These are phyloP conservation scores for Tricharina praecox DNA, from an alignment of 495 filamentous ascomycete species.

Conservation along the genomic window DNA sequence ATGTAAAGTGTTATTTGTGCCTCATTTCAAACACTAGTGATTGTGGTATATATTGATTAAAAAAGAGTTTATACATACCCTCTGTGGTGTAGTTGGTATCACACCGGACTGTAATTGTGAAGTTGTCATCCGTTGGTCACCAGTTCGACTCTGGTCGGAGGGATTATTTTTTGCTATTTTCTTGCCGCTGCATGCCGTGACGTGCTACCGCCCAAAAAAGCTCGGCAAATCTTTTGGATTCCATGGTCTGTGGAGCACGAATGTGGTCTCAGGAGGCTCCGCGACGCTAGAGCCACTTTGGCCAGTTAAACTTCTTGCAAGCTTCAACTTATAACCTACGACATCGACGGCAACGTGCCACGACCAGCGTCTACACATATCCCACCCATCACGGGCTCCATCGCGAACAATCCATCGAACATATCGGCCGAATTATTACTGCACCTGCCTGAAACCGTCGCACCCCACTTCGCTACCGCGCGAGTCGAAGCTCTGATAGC, in stretches of 20 bases:
- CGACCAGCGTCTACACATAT: too few species aligned
- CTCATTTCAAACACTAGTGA: too few species aligned
- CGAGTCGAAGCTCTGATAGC: slow-evolving; percentile 7
- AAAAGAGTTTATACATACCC: too few species aligned
- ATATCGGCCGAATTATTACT: too few species aligned
- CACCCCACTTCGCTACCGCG: slow-evolving; percentile 6
- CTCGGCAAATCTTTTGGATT: too few species aligned
- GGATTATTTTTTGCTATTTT: neutral
- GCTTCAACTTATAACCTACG: neutral
- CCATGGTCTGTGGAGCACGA: neutral
- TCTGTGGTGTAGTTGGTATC: slow-evolving; percentile 16
- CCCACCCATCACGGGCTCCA: too few species aligned
- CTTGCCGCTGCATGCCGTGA: neutral
- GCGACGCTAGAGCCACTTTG: neutral
- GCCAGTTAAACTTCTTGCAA: neutral
- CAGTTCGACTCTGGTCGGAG: slow-evolving; percentile 11
- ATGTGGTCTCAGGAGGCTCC: neutral
- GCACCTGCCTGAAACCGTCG: too few species aligned
- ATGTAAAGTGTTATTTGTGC: too few species aligned
- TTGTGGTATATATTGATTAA: too few species aligned
- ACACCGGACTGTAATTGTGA: slow-evolving; percentile 12
- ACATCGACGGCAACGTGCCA: too few species aligned
- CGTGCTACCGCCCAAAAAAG: neutral
- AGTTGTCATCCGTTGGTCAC: slow-evolving; percentile 12
- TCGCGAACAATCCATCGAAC: too few species aligned